These are phyloP conservation scores for Globisporangium irregulare DNA, from an alignment of 352 stramenopile species.

Conservation along the genomic window DNA sequence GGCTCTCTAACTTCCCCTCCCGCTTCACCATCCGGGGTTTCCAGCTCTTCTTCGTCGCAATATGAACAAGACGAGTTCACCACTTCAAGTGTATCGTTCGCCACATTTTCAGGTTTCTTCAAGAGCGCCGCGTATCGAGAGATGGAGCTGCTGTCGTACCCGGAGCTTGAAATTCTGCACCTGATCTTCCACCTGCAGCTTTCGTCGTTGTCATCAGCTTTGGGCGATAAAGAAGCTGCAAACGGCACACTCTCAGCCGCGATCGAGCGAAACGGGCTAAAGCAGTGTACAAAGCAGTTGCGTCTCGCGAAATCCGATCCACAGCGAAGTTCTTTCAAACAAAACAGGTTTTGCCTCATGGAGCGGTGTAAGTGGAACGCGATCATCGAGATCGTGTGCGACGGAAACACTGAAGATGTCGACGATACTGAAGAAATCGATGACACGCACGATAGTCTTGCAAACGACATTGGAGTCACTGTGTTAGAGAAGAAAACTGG, in stretches of 20 bases:
- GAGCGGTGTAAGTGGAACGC: constrained; percentile 12
- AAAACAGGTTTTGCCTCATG: constrained; percentile 12
- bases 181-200: constrained; percentile 26
- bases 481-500: not conserved
- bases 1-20: constrained; percentile 12
- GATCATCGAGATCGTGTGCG: constrained; percentile 7
- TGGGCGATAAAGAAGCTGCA: not conserved
- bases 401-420: not conserved
- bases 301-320: constrained; percentile 4
- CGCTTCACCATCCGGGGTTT: constrained; percentile 1
- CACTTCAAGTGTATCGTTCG: constrained; percentile 15
- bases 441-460: constrained; percentile 8
- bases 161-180: constrained; percentile 24
- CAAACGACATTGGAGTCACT: constrained; percentile 6
- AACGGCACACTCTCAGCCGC: not conserved
- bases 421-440: not conserved
- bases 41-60: not conserved
- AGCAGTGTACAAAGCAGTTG: constrained; percentile 15
- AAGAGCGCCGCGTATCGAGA: not conserved
- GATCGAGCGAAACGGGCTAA: constrained; percentile 1
- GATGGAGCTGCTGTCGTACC: constrained; percentile 3
- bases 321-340: not conserved
- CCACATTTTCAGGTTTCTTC: constrained; percentile 25
- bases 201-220: not conserved
- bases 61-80: not conserved